These are phyloP conservation scores for Aechmea fasciata DNA, from an alignment of 176 grass and related monocot genomes.

Conservation along the genomic window DNA sequence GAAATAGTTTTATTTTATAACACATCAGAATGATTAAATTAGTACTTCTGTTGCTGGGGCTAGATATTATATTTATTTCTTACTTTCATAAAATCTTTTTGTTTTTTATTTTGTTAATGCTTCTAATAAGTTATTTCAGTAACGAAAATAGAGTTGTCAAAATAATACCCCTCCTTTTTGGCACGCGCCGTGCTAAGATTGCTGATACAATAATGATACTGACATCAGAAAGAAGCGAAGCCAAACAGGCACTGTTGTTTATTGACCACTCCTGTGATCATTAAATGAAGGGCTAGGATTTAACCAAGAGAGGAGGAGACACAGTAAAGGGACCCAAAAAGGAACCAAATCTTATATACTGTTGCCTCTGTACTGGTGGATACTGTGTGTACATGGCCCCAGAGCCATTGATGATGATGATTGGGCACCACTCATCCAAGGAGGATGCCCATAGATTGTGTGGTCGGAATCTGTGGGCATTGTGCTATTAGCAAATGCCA, in stretches of 20 bases:
- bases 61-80: too few species aligned
- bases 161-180: too few species aligned
- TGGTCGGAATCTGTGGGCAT: slow-evolving; percentile 32
- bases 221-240: too few species aligned
- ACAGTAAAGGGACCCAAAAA: not conserved
- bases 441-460: slow-evolving; percentile 30
- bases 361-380: slow-evolving; percentile 24
- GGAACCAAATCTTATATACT: slow-evolving; percentile 37
- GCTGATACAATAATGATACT: too few species aligned
- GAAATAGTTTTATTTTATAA: too few species aligned
- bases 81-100: too few species aligned
- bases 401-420: slow-evolving; percentile 26
- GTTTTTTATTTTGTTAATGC: too few species aligned
- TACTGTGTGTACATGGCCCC: slow-evolving; percentile 30
- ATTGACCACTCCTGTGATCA: slow-evolving; percentile 18
- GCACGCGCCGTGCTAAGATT: too few species aligned
- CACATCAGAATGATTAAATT: too few species aligned
- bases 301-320: not conserved
- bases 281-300: slow-evolving; percentile 13
- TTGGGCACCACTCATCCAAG: slow-evolving; percentile 30
- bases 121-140: too few species aligned
- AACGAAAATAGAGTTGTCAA: too few species aligned
- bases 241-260: slow-evolving; percentile 17
- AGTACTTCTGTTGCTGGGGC: too few species aligned
- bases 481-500: slow-evolving; percentile 5